A percentile compares a stretch with the other conserved stretches of the same genome.
phyloP scores from a whole-genome alignment of 805 yeast genomes.

The Millerozyma miso region DNA sequence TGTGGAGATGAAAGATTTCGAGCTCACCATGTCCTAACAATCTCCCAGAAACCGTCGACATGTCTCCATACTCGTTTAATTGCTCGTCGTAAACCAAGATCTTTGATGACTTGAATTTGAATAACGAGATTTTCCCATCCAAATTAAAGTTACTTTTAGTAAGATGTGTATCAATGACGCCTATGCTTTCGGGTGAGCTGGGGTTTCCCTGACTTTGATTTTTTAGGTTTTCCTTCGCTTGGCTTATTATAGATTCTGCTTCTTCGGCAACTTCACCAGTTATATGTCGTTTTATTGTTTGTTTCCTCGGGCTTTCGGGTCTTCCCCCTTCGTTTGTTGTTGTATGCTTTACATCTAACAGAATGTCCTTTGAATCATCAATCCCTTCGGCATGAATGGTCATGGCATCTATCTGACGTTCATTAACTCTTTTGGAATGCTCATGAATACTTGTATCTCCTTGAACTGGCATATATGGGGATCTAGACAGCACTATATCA shows the following conservation, averaged over 20 bases:
- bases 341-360: neutral
- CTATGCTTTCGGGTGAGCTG: neutral
- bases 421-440: too few species aligned
- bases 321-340: neutral
- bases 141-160: conserved; percentile 15
- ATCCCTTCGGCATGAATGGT: too few species aligned
- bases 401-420: too few species aligned
- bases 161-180: neutral
- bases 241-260: conserved; percentile 19
- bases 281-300: conserved; percentile 35
- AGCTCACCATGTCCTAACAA: conserved; percentile 59
- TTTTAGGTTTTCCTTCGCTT: conserved; percentile 25
- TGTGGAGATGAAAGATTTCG: conserved; percentile 56
- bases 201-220: conserved; percentile 4
- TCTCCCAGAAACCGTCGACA: conserved; percentile 30
- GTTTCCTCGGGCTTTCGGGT: conserved; percentile 32
- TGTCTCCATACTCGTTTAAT: conserved; percentile 10
- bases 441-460: too few species aligned
- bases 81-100: conserved; percentile 37
- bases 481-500: too few species aligned
- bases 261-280: conserved; percentile 20
- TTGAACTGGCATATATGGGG: too few species aligned
- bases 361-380: too few species aligned
- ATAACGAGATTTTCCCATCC: conserved; percentile 35
- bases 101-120: conserved; percentile 26